Conservation (phyloP, 257 asterid species). For the Henckelia pumila region DNA sequence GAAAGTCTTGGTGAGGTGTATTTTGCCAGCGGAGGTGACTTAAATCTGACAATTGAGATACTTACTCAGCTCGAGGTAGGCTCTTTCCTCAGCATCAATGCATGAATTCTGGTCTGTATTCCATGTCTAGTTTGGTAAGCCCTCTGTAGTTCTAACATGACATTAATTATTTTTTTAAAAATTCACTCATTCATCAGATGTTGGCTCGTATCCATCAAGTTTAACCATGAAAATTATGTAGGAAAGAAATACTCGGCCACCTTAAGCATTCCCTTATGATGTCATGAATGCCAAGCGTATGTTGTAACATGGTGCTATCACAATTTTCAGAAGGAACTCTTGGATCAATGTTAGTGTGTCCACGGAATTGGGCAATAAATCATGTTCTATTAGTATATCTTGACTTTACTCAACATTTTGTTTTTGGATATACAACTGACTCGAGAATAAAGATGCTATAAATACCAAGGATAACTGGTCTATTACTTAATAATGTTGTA, state of each 20-base stretch:
- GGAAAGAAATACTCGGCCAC: background rate
- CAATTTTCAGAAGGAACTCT: background rate
- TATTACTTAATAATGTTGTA: background rate
- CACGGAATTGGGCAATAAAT: background rate
- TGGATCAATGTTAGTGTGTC: background rate
- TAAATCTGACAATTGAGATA: constrained; percentile 75
- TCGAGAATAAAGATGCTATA: background rate
- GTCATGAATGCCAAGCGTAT: background rate
- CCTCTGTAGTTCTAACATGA: background rate
- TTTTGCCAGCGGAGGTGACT: constrained; percentile 73
- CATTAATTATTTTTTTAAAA: too few relatives aligned
- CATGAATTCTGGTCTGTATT: constrained; percentile 6
- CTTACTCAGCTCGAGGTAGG: constrained; percentile 91
- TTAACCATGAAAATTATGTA: background rate
- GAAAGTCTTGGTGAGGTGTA: constrained; percentile 79
- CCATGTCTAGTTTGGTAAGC: constrained; percentile 9
- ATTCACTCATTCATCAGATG: background rate
- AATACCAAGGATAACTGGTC: background rate
- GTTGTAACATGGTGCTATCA: background rate
- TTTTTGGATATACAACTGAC: background rate
- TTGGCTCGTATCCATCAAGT: background rate
- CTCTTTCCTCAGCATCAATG: constrained; percentile 16
- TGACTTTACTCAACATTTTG: too few relatives aligned
- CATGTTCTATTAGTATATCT: background rate
- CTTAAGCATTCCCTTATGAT: background rate